Evolutionary conservation across 2,329 filamentous ascomycete species (phyloP).

Genomic region (Botryosphaeria dothidea): DNA sequence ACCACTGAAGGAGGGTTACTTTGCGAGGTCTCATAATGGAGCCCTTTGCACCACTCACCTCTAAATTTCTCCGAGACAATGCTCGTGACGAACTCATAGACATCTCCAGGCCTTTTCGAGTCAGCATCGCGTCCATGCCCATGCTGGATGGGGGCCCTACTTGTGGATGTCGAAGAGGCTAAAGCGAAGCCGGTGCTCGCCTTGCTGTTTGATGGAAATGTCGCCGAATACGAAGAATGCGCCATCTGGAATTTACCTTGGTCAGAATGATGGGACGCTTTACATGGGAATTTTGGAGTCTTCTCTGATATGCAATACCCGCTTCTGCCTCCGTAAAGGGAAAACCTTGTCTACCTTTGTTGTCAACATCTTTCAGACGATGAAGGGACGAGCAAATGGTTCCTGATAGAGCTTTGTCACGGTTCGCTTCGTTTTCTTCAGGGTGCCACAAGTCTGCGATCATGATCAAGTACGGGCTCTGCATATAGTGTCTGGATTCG

Average conservation of each 20-base stretch:
- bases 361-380: constrained; percentile 75
- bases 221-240: constrained; percentile 93
- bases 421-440: constrained; percentile 45
- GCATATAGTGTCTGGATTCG: constrained; percentile 56
- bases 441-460: constrained; percentile 52
- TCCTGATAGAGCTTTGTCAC: constrained; percentile 62
- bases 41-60: constrained; percentile 50
- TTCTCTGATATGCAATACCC: background rate
- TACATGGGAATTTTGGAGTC: constrained; percentile 18
- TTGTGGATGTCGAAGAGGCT: constrained; percentile 73
- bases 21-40: background rate
- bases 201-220: constrained; percentile 74
- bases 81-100: constrained; percentile 48
- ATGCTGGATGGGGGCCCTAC: constrained; percentile 39
- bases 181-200: constrained; percentile 73
- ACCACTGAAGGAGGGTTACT: constrained; percentile 35
- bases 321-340: background rate
- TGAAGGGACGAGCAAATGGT: constrained; percentile 80
- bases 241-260: constrained; percentile 54
- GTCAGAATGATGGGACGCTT: background rate
- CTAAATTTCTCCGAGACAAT: constrained; percentile 68
- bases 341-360: constrained; percentile 49
- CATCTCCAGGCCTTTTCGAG: background rate
- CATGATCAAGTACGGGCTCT: constrained; percentile 67
- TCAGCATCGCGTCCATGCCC: background rate